A percentile compares a stretch with the other conserved stretches of the same genome.
Evolutionary conservation across 1,284 basidiomycete species (phyloP).

Genomic region (Austroboletus olivaceoglutinosus): DNA sequence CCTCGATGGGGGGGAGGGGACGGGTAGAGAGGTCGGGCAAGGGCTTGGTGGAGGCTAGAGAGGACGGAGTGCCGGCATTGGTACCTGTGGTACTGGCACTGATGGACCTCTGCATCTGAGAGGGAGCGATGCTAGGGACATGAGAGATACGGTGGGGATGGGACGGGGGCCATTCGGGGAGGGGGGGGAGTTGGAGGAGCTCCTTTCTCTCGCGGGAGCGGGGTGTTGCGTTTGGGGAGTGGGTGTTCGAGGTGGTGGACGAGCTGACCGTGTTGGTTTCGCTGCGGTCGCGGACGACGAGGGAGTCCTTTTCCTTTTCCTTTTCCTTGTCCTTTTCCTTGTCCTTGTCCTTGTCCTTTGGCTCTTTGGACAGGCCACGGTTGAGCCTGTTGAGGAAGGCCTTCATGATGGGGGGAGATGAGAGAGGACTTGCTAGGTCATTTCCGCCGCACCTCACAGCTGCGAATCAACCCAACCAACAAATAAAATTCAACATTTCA

Average conservation of each 20-base stretch:
- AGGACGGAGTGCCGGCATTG: conserved; percentile 45
- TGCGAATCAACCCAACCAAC: conserved; percentile 1
- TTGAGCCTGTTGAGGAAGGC: conserved; percentile 75
- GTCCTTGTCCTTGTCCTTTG: conserved; percentile 50
- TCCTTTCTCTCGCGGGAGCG: conserved; percentile 52
- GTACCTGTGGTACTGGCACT: conserved; percentile 35
- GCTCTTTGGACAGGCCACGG: conserved; percentile 61
- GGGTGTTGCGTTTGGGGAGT: conserved; percentile 24
- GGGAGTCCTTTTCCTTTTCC: conserved; percentile 31
- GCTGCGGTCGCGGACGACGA: conserved; percentile 31
- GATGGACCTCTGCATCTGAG: conserved; percentile 30
- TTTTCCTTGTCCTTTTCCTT: conserved; percentile 7
- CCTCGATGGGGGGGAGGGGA: conserved; percentile 52
- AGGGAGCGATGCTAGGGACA: conserved; percentile 16
- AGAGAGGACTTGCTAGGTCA: conserved; percentile 18
- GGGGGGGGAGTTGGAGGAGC: conserved; percentile 58
- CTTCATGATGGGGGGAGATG: conserved; percentile 52
- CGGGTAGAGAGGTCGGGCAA: conserved; percentile 60
- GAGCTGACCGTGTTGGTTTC: conserved; percentile 35
- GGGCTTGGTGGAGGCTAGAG: conserved; percentile 60
- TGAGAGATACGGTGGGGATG: conserved; percentile 16
- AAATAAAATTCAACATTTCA: neutral
- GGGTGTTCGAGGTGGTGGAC: conserved; percentile 22
- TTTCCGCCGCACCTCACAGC: conserved; percentile 14
- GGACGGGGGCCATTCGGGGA: conserved; percentile 56